Percentiles rank a stretch among this genome's conserved stretches.
phyloP scores from a whole-genome alignment of 2,329 filamentous ascomycete genomes.

The Geosmithia morbida region DNA sequence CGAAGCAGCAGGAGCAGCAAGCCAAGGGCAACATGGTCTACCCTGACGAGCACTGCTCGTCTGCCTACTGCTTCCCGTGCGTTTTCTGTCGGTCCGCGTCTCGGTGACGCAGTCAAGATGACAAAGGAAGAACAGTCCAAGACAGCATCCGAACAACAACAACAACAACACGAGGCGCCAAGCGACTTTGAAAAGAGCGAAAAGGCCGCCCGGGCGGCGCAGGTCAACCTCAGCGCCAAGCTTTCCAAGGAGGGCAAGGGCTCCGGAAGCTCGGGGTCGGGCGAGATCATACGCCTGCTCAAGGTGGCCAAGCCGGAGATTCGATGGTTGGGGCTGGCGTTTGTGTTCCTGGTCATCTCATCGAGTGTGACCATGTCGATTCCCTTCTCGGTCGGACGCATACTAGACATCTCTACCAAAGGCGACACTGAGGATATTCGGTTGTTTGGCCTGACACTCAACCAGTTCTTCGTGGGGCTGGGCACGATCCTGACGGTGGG shows the following conservation, averaged over 20 bases:
- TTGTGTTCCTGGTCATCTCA: constrained; percentile 74
- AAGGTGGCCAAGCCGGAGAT: constrained; percentile 81
- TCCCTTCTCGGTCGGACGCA: constrained; percentile 91
- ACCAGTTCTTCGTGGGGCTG: constrained; percentile 78
- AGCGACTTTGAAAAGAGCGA: constrained; percentile 54
- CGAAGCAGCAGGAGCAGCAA: neutral
- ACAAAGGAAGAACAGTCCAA: constrained; percentile 8
- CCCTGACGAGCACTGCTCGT: neutral
- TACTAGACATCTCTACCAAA: constrained; percentile 81
- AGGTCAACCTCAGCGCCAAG: constrained; percentile 79
- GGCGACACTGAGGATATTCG: constrained; percentile 48
- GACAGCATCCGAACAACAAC: constrained; percentile 12
- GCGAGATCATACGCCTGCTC: constrained; percentile 75
- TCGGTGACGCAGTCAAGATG: constrained; percentile 11
- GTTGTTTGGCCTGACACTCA: constrained; percentile 72
- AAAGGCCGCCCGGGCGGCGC: constrained; percentile 71
- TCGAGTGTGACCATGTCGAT: constrained; percentile 92
- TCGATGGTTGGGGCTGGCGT: constrained; percentile 62
- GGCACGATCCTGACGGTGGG: constrained; percentile 66
- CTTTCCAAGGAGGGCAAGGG: constrained; percentile 68
- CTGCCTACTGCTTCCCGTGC: constrained; percentile 8
- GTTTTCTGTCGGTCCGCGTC: constrained; percentile 13
- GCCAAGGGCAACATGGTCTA: neutral
- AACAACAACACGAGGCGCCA: constrained; percentile 16
- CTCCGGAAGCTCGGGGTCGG: constrained; percentile 42